phyloP scores from a whole-genome alignment of 257 asterid genomes.

The Ajuga chamaepitys region DNA sequence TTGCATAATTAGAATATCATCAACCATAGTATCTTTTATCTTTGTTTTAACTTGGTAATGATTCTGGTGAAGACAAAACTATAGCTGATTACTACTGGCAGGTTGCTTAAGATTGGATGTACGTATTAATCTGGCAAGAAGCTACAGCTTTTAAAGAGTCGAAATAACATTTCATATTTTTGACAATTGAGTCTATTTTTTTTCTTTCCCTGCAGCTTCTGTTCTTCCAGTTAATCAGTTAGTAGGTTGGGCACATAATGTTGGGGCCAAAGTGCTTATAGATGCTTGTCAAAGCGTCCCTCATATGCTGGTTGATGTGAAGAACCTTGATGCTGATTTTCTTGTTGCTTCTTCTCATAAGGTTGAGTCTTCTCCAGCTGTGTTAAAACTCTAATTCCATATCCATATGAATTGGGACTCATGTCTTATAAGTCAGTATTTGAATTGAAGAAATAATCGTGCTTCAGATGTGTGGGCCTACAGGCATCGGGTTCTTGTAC shows the following conservation, averaged over 20 bases:
- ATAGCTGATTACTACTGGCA: not conserved
- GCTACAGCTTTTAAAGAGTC: slow-evolving; percentile 4
- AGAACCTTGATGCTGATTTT: slow-evolving; percentile 74
- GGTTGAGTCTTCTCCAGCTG: slow-evolving; percentile 44
- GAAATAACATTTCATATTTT: not conserved
- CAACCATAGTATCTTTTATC: not conserved
- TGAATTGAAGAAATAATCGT: slow-evolving; percentile 56
- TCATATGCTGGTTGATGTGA: slow-evolving; percentile 86
- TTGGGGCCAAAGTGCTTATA: slow-evolving; percentile 87
- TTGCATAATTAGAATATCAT: not conserved
- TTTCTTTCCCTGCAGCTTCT: slow-evolving; percentile 48
- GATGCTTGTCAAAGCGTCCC: slow-evolving; percentile 99
- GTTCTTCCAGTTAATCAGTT: slow-evolving; percentile 77
- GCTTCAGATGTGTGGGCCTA: slow-evolving; percentile 99
- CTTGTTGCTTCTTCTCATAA: slow-evolving; percentile 97
- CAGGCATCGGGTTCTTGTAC: slow-evolving; percentile 97
- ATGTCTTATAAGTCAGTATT: slow-evolving; percentile 21
- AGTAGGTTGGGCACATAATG: slow-evolving; percentile 81
- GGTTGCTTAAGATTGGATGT: not conserved
- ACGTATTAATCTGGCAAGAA: not conserved
- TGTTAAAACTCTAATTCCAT: slow-evolving; percentile 6
- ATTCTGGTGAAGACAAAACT: not conserved
- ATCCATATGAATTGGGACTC: slow-evolving; percentile 1
- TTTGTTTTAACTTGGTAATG: not conserved
- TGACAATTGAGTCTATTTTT: not conserved